Evolutionary conservation across 202 grass and related monocot species (phyloP).

Genomic region (Saccharum hybrid): DNA sequence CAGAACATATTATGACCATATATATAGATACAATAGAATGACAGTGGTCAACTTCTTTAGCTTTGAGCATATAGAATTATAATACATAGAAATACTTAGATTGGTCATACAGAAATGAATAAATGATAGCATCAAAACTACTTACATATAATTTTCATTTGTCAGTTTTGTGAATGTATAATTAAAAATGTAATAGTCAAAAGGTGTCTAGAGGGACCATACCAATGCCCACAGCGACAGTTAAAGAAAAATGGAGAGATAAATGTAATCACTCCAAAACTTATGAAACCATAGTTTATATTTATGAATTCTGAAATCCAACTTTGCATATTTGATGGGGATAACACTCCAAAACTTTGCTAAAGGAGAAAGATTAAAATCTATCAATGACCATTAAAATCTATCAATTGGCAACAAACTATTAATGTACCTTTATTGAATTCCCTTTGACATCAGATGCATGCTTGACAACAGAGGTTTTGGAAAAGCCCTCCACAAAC

Average conservation of each 20-base stretch:
- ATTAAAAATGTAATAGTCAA: no score
- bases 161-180: no score
- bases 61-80: background rate
- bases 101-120: background rate
- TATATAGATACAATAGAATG: background rate
- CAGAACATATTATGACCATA: background rate
- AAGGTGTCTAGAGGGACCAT: no score
- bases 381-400: slow-evolving; percentile 5
- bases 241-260: background rate
- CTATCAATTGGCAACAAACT: slow-evolving; percentile 14
- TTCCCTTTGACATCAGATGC: slow-evolving; percentile 85
- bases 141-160: no score
- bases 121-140: background rate
- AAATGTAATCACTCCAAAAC: slow-evolving; percentile 24
- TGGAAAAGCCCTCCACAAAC: slow-evolving; percentile 96
- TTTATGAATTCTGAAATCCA: background rate
- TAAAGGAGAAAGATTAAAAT: slow-evolving; percentile 1
- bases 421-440: slow-evolving; percentile 76
- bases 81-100: background rate
- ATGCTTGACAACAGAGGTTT: slow-evolving; percentile 94
- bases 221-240: background rate
- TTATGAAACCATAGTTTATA: slow-evolving; percentile 28
- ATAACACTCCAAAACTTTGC: background rate
- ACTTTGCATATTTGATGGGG: slow-evolving; percentile 10
- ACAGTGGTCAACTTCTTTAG: background rate